These are phyloP conservation scores for Fusarium transvaalense DNA, from an alignment of 2,329 filamentous ascomycete genomes.

Conservation along the genomic window DNA sequence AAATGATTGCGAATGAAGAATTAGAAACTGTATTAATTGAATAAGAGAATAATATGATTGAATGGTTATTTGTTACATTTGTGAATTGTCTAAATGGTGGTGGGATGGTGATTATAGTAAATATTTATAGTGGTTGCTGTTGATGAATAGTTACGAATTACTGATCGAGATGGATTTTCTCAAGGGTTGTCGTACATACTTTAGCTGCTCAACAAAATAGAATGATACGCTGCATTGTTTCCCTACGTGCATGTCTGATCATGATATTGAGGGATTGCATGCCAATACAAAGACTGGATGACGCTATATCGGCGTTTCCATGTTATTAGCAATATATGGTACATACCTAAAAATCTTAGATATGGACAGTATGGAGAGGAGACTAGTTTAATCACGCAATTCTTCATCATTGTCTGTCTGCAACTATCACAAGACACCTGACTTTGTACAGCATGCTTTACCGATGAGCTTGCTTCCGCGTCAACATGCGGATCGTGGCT, in stretches of 20 bases:
- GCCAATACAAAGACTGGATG: not conserved
- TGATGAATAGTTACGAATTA: conserved; percentile 3
- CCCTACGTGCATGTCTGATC: not conserved
- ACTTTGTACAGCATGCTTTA: not conserved
- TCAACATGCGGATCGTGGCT: not conserved
- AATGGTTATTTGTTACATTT: not conserved
- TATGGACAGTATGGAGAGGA: not conserved
- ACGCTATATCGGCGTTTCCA: conserved; percentile 15
- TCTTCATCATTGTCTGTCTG: not conserved
- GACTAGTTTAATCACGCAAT: conserved; percentile 17
- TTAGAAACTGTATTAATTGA: conserved; percentile 1
- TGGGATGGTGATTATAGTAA: not conserved
- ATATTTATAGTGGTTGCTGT: not conserved
- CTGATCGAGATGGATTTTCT: not conserved
- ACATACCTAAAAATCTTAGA: not conserved
- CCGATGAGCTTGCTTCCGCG: not conserved
- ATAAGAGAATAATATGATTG: not conserved
- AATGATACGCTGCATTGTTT: not conserved
- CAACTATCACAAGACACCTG: not conserved
- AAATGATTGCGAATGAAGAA: not conserved
- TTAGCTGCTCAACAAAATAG: not conserved
- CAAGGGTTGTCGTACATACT: not conserved
- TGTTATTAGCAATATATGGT: not conserved
- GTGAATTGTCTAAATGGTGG: not conserved
- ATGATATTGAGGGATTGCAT: not conserved